Percentiles rank a stretch among this genome's conserved stretches.
These are phyloP conservation scores for Didymella glomerata DNA, from an alignment of 2,329 filamentous ascomycete species.

Conservation along the genomic window DNA sequence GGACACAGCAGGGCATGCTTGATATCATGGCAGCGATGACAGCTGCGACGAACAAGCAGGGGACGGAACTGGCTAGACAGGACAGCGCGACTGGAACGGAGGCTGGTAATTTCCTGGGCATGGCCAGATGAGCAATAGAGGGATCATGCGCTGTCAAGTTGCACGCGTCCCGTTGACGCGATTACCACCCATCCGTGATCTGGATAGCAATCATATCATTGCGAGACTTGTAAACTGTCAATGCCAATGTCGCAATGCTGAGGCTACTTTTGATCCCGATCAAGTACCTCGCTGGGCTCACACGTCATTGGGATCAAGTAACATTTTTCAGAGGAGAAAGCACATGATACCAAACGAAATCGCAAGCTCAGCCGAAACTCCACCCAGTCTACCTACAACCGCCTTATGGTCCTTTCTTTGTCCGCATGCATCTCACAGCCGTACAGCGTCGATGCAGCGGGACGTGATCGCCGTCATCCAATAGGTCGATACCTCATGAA, in stretches of 20 bases:
- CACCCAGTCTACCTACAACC: not conserved
- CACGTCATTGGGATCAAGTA: conserved; percentile 30
- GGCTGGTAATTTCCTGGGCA: conserved; percentile 4
- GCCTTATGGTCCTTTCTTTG: not conserved
- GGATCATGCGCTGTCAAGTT: not conserved
- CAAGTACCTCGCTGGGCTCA: conserved; percentile 5
- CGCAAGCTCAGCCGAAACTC: not conserved
- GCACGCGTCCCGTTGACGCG: not conserved
- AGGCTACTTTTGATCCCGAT: not conserved
- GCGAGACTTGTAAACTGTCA: not conserved
- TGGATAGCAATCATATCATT: not conserved
- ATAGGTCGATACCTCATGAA: not conserved
- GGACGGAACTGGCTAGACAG: conserved; percentile 5
- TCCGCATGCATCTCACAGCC: not conserved
- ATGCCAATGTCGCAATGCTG: not conserved
- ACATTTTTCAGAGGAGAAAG: not conserved
- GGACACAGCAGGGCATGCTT: conserved; percentile 6
- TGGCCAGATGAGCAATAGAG: not conserved
- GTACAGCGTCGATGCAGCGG: not conserved
- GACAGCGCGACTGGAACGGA: conserved; percentile 13
- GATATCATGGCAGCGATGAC: conserved; percentile 9
- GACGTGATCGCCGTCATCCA: not conserved
- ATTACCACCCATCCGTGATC: not conserved
- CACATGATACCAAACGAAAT: not conserved
- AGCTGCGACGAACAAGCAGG: conserved; percentile 2